Percentiles rank a stretch among this genome's conserved stretches.
Conservation (phyloP, 1,139 yeast species). For the Yamadazyma buinensis region DNA sequence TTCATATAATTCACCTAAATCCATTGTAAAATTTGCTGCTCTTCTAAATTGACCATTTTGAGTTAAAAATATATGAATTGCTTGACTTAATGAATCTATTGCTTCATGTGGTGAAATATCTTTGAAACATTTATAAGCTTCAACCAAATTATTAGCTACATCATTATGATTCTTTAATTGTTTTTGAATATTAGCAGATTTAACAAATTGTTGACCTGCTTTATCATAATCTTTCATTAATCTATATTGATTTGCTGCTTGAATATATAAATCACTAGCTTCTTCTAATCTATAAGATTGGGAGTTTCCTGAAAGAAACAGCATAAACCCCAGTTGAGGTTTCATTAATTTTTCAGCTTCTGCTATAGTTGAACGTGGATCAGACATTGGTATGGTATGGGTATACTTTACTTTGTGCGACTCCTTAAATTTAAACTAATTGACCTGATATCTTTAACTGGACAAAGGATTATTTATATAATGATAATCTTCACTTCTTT, state of each 20-base stretch:
- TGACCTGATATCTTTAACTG: no score
- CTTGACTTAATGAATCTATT: constrained; percentile 68
- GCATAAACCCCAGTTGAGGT: constrained; percentile 71
- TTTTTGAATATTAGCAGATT: constrained; percentile 78
- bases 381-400: constrained; percentile 24
- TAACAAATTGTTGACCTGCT: constrained; percentile 83
- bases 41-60: constrained; percentile 92
- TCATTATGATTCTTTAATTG: constrained; percentile 81
- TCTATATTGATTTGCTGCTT: constrained; percentile 87
- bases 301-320: constrained; percentile 70
- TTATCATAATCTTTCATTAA: constrained; percentile 63
- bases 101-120: constrained; percentile 74
- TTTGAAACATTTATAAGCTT: constrained; percentile 85
- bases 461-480: no score
- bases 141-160: constrained; percentile 86
- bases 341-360: constrained; percentile 47
- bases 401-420: no score
- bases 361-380: constrained; percentile 37
- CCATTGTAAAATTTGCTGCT: constrained; percentile 92
- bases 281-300: constrained; percentile 72
- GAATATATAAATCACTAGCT: constrained; percentile 83
- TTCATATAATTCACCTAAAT: constrained; percentile 84
- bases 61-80: constrained; percentile 76
- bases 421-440: no score
- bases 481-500: no score